These are phyloP conservation scores for Chrysanthemum lavandulifolium DNA, from an alignment of 129 eudicot genomes.

Conservation along the genomic window DNA sequence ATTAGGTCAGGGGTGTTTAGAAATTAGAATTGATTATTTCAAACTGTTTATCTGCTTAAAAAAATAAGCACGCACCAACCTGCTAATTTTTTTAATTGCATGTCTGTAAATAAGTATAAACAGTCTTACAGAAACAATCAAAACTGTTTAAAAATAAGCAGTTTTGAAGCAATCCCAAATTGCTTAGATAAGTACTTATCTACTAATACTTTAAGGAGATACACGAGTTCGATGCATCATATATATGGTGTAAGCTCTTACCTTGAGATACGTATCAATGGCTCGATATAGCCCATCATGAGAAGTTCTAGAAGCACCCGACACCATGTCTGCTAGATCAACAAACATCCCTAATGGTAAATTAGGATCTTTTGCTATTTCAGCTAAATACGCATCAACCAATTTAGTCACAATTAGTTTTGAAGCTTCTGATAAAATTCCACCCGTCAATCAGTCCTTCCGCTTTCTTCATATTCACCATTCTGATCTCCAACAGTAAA, in stretches of 20 bases:
- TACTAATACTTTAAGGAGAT: too few relatives aligned
- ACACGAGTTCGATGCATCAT: too few relatives aligned
- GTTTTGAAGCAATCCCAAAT: too few relatives aligned
- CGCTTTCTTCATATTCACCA: slow-evolving; percentile 46
- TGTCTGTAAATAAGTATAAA: too few relatives aligned
- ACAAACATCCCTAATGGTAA: slow-evolving; percentile 58
- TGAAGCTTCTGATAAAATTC: slow-evolving; percentile 91
- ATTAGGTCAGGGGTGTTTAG: background rate
- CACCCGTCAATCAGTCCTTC: slow-evolving; percentile 36
- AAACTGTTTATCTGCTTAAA: too few relatives aligned
- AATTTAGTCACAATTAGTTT: slow-evolving; percentile 89
- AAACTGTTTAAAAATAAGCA: too few relatives aligned
- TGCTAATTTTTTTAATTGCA: too few relatives aligned
- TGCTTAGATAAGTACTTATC: too few relatives aligned
- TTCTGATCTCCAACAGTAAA: slow-evolving; percentile 55
- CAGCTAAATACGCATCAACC: slow-evolving; percentile 73
- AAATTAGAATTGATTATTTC: too few relatives aligned
- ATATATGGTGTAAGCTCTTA: slow-evolving; percentile 16
- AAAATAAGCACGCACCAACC: too few relatives aligned
- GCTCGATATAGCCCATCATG: slow-evolving; percentile 90
- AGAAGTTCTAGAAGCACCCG: slow-evolving; percentile 58
- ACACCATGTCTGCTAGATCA: slow-evolving; percentile 77
- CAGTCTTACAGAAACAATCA: too few relatives aligned
- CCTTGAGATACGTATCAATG: slow-evolving; percentile 89
- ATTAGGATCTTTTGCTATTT: slow-evolving; percentile 88